These are phyloP conservation scores for Phylloporus sp. DNA, from an alignment of 768 basidiomycete species.

Conservation along the genomic window DNA sequence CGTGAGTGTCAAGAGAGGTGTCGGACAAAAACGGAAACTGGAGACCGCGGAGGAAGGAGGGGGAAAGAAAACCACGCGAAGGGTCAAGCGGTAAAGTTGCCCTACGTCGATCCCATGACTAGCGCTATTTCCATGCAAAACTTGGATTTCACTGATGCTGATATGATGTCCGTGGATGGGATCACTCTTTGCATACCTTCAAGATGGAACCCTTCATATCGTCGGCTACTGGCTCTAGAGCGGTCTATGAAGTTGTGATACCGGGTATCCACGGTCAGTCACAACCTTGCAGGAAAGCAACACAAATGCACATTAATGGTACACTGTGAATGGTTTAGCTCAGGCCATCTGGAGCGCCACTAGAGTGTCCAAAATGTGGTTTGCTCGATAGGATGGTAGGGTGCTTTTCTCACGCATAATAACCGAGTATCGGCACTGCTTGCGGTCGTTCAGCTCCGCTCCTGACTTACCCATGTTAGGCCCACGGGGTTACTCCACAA, in stretches of 20 bases:
- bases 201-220: neutral
- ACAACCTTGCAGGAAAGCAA: neutral
- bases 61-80: conserved; percentile 49
- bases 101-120: conserved; percentile 2
- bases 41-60: conserved; percentile 25
- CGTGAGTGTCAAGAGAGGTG: conserved; percentile 63
- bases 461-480: neutral
- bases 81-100: conserved; percentile 28
- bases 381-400: neutral
- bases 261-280: neutral
- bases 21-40: conserved; percentile 60
- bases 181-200: neutral
- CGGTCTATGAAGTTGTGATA: neutral
- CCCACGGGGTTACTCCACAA: neutral
- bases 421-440: neutral
- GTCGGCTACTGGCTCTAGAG: neutral
- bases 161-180: neutral
- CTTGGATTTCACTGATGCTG: neutral
- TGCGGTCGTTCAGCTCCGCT: neutral
- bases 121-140: neutral
- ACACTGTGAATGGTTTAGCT: no score
- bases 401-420: neutral
- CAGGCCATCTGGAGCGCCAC: neutral
- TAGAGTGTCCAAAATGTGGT: neutral
- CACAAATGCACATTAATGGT: neutral